Conservation (phyloP, 2,329 filamentous ascomycete species). For the Trichophyton equinum region DNA sequence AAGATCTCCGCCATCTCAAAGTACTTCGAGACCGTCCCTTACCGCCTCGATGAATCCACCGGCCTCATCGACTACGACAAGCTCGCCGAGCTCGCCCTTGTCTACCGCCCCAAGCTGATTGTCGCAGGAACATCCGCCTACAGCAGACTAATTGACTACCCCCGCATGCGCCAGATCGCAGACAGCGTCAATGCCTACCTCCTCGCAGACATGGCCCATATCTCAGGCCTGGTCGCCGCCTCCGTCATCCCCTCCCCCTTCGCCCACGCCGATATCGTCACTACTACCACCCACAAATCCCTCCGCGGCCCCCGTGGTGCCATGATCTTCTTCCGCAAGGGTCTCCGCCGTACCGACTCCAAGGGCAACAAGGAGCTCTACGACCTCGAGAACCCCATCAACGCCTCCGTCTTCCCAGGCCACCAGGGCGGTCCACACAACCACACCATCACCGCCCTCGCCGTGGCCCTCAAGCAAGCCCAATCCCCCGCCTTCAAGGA, state of each 20-base stretch:
- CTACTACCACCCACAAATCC: conserved; percentile 98
- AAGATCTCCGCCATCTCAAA: conserved; percentile 98
- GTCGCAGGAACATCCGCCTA: conserved; percentile 96
- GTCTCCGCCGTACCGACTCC: conserved; percentile 83
- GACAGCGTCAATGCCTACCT: conserved; percentile 90
- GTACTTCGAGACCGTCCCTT: conserved; percentile 98
- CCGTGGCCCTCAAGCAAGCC: conserved; percentile 91
- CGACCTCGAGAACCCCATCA: conserved; percentile 91
- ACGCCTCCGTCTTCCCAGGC: conserved; percentile 97
- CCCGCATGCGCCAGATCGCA: conserved; percentile 88
- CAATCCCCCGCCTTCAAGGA: conserved; percentile 78
- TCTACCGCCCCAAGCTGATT: conserved; percentile 93
- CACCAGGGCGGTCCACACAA: conserved; percentile 99
- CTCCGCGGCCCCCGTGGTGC: conserved; percentile 92
- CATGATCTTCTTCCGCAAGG: conserved; percentile 99
- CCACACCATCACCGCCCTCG: conserved; percentile 95
- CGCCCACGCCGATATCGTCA: conserved; percentile 85
- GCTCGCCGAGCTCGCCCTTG: conserved; percentile 74
- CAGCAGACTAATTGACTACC: conserved; percentile 95
- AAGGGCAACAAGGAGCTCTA: conserved; percentile 80
- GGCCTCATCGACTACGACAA: conserved; percentile 95
- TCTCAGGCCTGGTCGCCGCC: conserved; percentile 87
- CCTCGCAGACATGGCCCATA: conserved; percentile 96
- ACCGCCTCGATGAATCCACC: conserved; percentile 63
- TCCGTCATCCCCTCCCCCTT: conserved; percentile 91